phyloP scores from a whole-genome alignment of 768 basidiomycete genomes.

The Boletus subcaerulescens region DNA sequence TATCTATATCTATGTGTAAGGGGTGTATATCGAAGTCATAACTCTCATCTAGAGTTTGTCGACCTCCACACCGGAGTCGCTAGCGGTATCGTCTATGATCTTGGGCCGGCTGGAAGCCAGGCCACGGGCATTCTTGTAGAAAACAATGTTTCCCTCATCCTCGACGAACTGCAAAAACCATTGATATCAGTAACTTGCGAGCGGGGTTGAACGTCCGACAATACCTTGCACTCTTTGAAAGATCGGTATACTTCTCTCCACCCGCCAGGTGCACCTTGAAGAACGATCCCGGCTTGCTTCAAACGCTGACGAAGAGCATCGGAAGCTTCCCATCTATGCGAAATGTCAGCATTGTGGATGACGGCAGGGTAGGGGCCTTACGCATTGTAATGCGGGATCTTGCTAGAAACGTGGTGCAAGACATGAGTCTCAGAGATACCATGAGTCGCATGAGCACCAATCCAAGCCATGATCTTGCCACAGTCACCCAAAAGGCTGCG shows the following conservation, averaged over 20 bases:
- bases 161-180: slow-evolving; percentile 70
- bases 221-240: slow-evolving; percentile 72
- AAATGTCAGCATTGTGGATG: neutral
- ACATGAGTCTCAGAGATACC: slow-evolving; percentile 96
- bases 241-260: slow-evolving; percentile 81
- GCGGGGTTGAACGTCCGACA: neutral
- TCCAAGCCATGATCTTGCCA: slow-evolving; percentile 77
- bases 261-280: slow-evolving; percentile 72
- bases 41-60: slow-evolving; percentile 33
- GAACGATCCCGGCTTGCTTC: slow-evolving; percentile 52
- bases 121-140: slow-evolving; percentile 87
- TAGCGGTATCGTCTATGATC: slow-evolving; percentile 54
- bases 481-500: slow-evolving; percentile 75
- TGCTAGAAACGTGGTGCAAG: slow-evolving; percentile 87
- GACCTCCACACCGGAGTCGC: slow-evolving; percentile 68
- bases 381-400: slow-evolving; percentile 95
- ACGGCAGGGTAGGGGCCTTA: slow-evolving; percentile 28
- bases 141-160: slow-evolving; percentile 86
- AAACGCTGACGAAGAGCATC: slow-evolving; percentile 77
- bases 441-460: slow-evolving; percentile 82
- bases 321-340: slow-evolving; percentile 80
- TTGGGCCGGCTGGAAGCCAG: slow-evolving; percentile 68
- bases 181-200: neutral
- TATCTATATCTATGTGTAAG: slow-evolving; percentile 15
- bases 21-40: slow-evolving; percentile 1